Evolutionary conservation across 83 land plant genomes (phyloP), one percentile per base, ranked within the genome.

Genomic region (Diphasiastrum complanatum): DNA sequence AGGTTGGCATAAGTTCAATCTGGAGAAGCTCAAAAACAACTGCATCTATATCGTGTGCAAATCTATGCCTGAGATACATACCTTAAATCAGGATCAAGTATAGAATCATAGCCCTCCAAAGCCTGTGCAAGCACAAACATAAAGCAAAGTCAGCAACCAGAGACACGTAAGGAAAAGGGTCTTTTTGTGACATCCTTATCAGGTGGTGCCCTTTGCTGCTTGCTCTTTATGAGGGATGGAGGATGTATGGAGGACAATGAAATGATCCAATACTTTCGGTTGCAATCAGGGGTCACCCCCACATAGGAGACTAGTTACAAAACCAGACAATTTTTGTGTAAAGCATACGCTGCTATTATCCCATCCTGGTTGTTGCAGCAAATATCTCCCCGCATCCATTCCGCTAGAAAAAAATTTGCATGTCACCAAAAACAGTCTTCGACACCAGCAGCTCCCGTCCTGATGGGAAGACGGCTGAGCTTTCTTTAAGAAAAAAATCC

Each of bases 81-180:
- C 95, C 87, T 80, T 66, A 75, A 83, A 47, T 85, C 85, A 56
- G 83, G 69, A 54, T 81, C 85, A 65, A 71, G 77, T 29, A 70
- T 73, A 26, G 80, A 69, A 61, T 58, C 78, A 71, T 82, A 87
- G 51, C 87, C 82, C 81, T 85, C 85, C 74, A 83, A 68, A 49
- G 90, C 97, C 90, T 87, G 87, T 84, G 83, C 79, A 87, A 84
- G 81, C 82, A 90, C 86, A 83, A 91, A 84, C 86, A 84, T 80
- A 86, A 86, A 80, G 69, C 65, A 82, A 32, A 76, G 87, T 91
- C 83, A 91, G 92, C 68, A 65, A 34, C 60, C 86, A 76, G 70
- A 72, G 52, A 74, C 75, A 82, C 69, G 69, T 47, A 47, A 52
- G 68, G 52, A 59, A 47, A 51, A 29, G 37, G 48, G 36, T 59